Conservation (phyloP, 768 basidiomycete species). For the Suillus occidentalis region DNA sequence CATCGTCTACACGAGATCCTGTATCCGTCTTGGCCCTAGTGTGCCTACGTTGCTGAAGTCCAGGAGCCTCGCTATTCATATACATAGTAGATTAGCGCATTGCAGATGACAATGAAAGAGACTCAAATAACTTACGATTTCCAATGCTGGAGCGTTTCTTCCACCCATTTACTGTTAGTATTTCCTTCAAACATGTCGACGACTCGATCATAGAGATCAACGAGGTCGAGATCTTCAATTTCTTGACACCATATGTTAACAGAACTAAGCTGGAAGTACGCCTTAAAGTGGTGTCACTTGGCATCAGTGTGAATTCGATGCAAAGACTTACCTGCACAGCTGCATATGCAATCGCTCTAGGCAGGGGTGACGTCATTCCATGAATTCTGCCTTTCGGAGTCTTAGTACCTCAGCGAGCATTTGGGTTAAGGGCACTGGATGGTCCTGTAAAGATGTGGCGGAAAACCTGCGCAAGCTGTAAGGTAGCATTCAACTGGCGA, state of each 20-base stretch:
- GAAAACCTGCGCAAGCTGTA: too few species aligned
- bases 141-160: conserved; percentile 2
- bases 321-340: conserved; percentile 4
- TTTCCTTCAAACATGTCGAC: conserved; percentile 3
- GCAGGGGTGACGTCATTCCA: not conserved
- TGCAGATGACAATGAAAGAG: too few species aligned
- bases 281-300: not conserved
- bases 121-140: too few species aligned
- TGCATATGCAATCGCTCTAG: conserved; percentile 1
- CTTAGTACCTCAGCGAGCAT: not conserved
- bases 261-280: not conserved
- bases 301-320: not conserved
- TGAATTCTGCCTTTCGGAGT: not conserved
- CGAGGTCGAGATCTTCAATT: not conserved
- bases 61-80: too few species aligned
- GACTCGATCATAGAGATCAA: not conserved
- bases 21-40: too few species aligned
- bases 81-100: too few species aligned
- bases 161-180: not conserved
- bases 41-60: too few species aligned
- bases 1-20: too few species aligned
- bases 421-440: too few species aligned
- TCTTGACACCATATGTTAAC: not conserved
- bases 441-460: too few species aligned
- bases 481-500: too few species aligned